These are phyloP conservation scores for Leishmania amazonensis DNA, from an alignment of 208 protist genomes.

Conservation along the genomic window DNA sequence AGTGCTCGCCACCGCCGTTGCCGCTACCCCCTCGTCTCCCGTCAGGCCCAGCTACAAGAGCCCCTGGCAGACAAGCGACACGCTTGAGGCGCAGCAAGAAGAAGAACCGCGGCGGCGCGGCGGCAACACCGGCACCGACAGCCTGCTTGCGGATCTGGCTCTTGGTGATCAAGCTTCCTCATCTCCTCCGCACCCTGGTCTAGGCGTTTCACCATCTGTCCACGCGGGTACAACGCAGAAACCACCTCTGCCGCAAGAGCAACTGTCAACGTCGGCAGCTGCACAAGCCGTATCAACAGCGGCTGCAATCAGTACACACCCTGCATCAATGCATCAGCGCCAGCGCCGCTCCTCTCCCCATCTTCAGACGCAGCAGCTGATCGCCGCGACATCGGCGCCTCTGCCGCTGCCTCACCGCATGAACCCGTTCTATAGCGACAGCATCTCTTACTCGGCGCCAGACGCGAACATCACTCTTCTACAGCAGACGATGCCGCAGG, in stretches of 20 bases:
- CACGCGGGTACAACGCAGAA: neutral
- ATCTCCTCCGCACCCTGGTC: neutral
- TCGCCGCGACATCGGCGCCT: neutral
- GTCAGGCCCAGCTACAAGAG: neutral
- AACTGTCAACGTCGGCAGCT: neutral
- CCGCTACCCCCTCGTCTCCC: neutral
- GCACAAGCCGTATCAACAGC: neutral
- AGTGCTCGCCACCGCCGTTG: neutral
- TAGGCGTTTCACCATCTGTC: neutral
- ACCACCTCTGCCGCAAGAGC: neutral
- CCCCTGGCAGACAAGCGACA: neutral
- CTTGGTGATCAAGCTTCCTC: neutral
- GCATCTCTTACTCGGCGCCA: too few relatives aligned
- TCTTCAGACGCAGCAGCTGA: conserved; percentile 9
- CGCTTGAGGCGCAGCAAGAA: neutral
- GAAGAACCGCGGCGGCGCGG: neutral
- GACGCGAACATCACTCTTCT: too few relatives aligned
- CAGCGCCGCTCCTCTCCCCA: neutral
- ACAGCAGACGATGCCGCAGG: neutral
- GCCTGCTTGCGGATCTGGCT: neutral
- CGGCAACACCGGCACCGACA: neutral
- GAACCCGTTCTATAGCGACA: too few relatives aligned
- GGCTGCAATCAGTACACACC: conserved; percentile 8
- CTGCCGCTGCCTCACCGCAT: too few relatives aligned
- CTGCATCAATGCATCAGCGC: neutral